Conservation (phyloP, 768 basidiomycete species). For the Tricholoma sp. region DNA sequence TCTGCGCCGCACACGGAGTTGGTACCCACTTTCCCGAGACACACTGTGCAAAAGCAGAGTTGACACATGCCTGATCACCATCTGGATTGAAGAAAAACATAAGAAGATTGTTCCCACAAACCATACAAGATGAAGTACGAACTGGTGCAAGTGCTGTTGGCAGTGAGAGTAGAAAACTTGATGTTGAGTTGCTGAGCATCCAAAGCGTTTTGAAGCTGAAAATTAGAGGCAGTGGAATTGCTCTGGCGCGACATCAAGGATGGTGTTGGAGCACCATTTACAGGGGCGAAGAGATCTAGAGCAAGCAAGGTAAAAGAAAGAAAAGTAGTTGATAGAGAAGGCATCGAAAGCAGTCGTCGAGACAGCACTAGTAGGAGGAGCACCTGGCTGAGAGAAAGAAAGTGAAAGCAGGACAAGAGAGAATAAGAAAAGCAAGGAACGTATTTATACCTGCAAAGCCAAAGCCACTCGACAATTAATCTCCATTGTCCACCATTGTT, state of each 20-base stretch:
- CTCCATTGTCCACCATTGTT: too few relatives aligned
- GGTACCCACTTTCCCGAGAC: constrained; percentile 32
- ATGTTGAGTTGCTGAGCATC: constrained; percentile 46
- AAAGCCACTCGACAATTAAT: too few relatives aligned
- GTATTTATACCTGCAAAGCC: neutral
- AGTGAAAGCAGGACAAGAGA: too few relatives aligned
- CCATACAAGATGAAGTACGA: constrained; percentile 9
- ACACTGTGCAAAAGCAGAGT: constrained; percentile 39
- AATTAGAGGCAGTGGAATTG: neutral
- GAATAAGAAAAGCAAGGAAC: neutral
- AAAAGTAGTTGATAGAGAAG: constrained; percentile 6
- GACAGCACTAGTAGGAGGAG: too few relatives aligned
- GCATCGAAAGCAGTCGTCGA: constrained; percentile 11
- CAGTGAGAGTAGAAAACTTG: constrained; percentile 40
- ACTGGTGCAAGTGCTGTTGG: constrained; percentile 44
- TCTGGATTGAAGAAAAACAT: constrained; percentile 21
- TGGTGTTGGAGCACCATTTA: constrained; percentile 29
- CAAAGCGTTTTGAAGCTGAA: constrained; percentile 37
- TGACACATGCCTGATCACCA: constrained; percentile 36
- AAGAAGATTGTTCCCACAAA: constrained; percentile 18
- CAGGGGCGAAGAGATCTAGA: constrained; percentile 24
- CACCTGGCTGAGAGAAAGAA: too few relatives aligned
- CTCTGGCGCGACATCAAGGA: constrained; percentile 21
- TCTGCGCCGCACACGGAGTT: constrained; percentile 27
- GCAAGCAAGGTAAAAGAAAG: constrained; percentile 18